Base-by-base conservation (phyloP, 1,284 basidiomycete genomes). In the Rhodotorula sp. region DNA sequence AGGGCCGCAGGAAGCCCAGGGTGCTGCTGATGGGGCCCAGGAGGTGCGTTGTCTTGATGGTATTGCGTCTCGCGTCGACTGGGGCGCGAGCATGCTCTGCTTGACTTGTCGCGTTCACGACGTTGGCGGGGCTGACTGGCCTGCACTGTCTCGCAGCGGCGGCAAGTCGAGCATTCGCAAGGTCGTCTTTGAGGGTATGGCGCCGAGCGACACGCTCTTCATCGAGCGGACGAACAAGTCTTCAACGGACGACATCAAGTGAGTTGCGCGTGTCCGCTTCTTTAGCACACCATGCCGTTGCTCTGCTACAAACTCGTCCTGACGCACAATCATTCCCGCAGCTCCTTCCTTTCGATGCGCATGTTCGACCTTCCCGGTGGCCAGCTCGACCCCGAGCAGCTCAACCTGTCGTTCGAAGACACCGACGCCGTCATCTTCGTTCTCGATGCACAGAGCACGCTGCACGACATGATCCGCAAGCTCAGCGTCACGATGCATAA, bases 131-230 rank as follows among this genome's bases (percentile, higher is more conserved):
- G 9, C 57, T 41, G 55, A 61, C n/a, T 17, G 19, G 34, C 13
- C 21, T 21, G 8, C 19, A 41, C 34, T 13, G 34, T 17, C 21
- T 7, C 1, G n/a, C 75, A 91, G 95, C 83, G 90, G 91, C 67
- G 96, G 96, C 69, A 99, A 98, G 82, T 91, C 93, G 34, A 94
- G 92, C 46, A 92, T 97, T 71, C 87, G 91, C 77, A 89, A 94
- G 80, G 92, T 96, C 46, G 86, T 98, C 25, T 97, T 97, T 85
- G 90, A 95, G 77, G 86, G 89, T 73, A 84, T 93, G 62, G 85
- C 88, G 0, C 87, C 92, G 0, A 93, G 92, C 80, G 90, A 97
- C 78, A 91, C 93, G 0, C 92, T 97, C 77, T 97, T 91, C 82
- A 87, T 97, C 74, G 93, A 97, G 75, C 88, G 91, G 10, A 94